Base-by-base conservation (phyloP, 495 filamentous ascomycete genomes). In the Tetracladium setigerum region DNA sequence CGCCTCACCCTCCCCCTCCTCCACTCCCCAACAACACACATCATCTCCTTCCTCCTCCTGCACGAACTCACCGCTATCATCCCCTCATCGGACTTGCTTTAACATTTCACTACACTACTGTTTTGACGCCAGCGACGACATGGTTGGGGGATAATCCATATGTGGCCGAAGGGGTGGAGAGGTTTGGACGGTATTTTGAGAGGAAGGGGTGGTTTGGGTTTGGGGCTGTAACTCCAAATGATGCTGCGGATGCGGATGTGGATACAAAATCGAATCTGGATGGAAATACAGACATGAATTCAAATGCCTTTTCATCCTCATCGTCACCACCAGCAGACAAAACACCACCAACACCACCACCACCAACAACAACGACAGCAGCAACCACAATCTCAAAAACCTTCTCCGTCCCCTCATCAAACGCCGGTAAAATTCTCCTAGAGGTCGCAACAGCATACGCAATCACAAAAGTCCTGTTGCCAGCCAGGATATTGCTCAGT, bases 31-130 rank as follows among this genome's bases (percentile, higher is more conserved):
- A 53, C 88, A 17, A 85, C 86, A 2, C 88, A 95, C 66, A 70
- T 95, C 33, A 79, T 81, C 6, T 78, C 92, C 2, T 98, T 98
- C 62, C 67, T 98, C 9, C 67, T 95, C 34, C 76, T 98, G 0
- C 92, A 98, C 70, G 92, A 98, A 62, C 48, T 94, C 30, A 96
- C 92, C 0, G 92, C 92, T 14, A 63, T 96, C 12, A 51, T 89
- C 90, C 92, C 0, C 63, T 97, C 0, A 61, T 90, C 22, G 85
- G 80, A 0, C 72, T 98, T 0, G 78, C 83, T 10, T 84, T 72
- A 5, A 50, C 76, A 1, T 95, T 98, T 60, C 86, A 96, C 62
- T 84, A 85, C 54, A 75, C 74, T 2, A 65, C 75, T 47, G n/a
- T n/a, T 8, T 82, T 80, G 76, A 67, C 86, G 34, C 86, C 70